Percentiles rank a stretch among this genome's conserved stretches.
These are phyloP conservation scores for Pseudogymnoascus verrucosus DNA, from an alignment of 2,329 filamentous ascomycete genomes.

Conservation along the genomic window DNA sequence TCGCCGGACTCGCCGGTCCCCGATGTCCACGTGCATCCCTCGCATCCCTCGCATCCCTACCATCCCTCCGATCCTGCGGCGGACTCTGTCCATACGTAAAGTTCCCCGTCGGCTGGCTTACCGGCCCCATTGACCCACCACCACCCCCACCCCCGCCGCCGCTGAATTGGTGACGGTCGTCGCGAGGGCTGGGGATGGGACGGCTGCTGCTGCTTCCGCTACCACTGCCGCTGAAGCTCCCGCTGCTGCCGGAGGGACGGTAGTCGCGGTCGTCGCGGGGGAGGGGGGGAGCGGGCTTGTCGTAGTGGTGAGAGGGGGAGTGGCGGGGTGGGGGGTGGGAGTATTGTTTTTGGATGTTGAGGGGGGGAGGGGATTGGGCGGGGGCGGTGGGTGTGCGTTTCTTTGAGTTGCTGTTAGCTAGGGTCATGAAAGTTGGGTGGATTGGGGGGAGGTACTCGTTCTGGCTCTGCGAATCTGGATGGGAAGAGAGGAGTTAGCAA, in stretches of 20 bases:
- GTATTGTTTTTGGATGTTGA: too few species aligned
- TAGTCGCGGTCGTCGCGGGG: conserved; percentile 29
- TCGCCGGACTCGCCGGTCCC: not conserved
- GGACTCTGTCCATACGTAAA: not conserved
- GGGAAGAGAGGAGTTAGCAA: too few species aligned
- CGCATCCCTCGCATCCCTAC: not conserved
- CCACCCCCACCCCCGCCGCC: not conserved
- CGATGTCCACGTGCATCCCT: not conserved
- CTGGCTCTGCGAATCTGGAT: too few species aligned
- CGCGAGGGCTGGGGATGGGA: not conserved
- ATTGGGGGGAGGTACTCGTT: too few species aligned
- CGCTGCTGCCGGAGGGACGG: conserved; percentile 14
- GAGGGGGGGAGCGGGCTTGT: conserved; percentile 39
- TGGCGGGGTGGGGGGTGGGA: too few species aligned
- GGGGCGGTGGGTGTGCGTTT: too few species aligned
- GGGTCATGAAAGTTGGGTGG: too few species aligned
- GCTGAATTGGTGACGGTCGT: not conserved
- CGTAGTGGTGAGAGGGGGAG: too few species aligned
- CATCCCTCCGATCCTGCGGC: not conserved
- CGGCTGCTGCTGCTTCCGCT: conserved; percentile 11
- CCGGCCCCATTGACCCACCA: not conserved
- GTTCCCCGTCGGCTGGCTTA: not conserved
- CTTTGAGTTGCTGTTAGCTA: too few species aligned
- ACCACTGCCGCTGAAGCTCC: conserved; percentile 5
- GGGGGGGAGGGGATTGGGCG: too few species aligned